Evolutionary conservation across 768 basidiomycete genomes (phyloP).

Genomic region (Holtermanniella nyarrowii): DNA sequence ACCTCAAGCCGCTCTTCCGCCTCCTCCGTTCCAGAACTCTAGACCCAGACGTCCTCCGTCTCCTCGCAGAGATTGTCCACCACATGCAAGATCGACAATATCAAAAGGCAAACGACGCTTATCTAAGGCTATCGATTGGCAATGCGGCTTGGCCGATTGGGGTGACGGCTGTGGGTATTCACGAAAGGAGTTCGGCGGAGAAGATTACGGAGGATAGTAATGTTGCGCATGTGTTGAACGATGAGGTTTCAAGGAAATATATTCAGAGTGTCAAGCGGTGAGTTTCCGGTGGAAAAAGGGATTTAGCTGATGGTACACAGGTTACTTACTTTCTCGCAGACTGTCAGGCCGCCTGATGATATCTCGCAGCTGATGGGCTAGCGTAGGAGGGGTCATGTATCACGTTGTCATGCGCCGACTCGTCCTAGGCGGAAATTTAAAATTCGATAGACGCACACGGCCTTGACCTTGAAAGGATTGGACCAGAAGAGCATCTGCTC

Average conservation of each 20-base stretch:
- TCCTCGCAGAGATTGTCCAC: constrained; percentile 88
- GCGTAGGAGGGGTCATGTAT: too few relatives aligned
- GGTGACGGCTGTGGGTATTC: constrained; percentile 98
- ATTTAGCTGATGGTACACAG: constrained; percentile 45
- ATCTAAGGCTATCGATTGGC: constrained; percentile 90
- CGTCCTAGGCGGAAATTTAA: too few relatives aligned
- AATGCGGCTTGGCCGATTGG: constrained; percentile 99
- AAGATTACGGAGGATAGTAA: constrained; percentile 96
- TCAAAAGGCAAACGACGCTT: constrained; percentile 90
- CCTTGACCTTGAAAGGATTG: too few relatives aligned
- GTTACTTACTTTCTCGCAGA: constrained; percentile 87
- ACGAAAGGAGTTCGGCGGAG: constrained; percentile 93
- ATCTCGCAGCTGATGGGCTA: constrained; percentile 69
- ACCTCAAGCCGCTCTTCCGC: constrained; percentile 94
- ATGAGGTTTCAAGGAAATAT: constrained; percentile 97
- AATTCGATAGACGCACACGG: too few relatives aligned
- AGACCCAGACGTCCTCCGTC: constrained; percentile 67
- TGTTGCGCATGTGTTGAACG: constrained; percentile 95
- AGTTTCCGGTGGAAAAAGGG: background rate
- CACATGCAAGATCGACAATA: constrained; percentile 95
- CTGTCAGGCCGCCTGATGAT: constrained; percentile 88
- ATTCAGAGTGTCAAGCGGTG: constrained; percentile 94
- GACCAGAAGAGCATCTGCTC: too few relatives aligned
- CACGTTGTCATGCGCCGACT: too few relatives aligned
- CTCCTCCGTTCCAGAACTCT: constrained; percentile 76